Evolutionary conservation across 2,329 filamentous ascomycete species (phyloP), one percentile per base, ranked within the genome.

Genomic region (Colletotrichum euphorbiae): DNA sequence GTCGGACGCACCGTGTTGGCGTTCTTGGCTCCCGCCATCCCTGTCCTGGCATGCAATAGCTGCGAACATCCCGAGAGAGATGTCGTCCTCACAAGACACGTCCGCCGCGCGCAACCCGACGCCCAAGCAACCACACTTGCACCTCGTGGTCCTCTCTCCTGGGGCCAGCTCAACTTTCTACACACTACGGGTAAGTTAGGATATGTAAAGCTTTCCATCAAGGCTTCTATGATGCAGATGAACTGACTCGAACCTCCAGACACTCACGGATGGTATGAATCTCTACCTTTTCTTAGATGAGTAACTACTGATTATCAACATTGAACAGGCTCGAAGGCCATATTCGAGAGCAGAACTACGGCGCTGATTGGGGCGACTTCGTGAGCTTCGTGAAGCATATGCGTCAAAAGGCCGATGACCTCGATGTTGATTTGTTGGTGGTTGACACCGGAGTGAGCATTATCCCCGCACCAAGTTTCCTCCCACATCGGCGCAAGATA

Each of bases 341-440:
- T 73, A 75, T 90, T 70, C 88, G 89, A 71, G 86, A 90, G 76
- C 80, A 82, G 72, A 89, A 89, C 73, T 90, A 89, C 69, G 87
- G 88, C 45, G 88, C 87, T 2, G 89, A 91, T 73, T 90, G 88
- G 87, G 89, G 89, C 24, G 89, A 91, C 74, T 90, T 86, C 75
- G 86, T 87, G 46, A 85, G 85, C 62, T 90, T 90, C 73, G 82
- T 84, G 12, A 83, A 81, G 56, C 84, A 84, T 69, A 89, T 90
- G 86, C 87, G 86, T 75, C 77, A 84, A 62, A 87, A 85, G 72
- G 88, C 89, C 4, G 78, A 80, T 19, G 79, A 83, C 12, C 79
- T 89, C 70, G 83, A 84, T 9, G 88, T 90, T 6, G 89, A 91
- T 71, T 73, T 90, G 64, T 78, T 90, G 55, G 75, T 90, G 12